Evolutionary conservation across 371 early-diverging fungal genomes (phyloP), one percentile per base, ranked within the genome.

Genomic region (Thermomucor indicae-seudaticae): DNA sequence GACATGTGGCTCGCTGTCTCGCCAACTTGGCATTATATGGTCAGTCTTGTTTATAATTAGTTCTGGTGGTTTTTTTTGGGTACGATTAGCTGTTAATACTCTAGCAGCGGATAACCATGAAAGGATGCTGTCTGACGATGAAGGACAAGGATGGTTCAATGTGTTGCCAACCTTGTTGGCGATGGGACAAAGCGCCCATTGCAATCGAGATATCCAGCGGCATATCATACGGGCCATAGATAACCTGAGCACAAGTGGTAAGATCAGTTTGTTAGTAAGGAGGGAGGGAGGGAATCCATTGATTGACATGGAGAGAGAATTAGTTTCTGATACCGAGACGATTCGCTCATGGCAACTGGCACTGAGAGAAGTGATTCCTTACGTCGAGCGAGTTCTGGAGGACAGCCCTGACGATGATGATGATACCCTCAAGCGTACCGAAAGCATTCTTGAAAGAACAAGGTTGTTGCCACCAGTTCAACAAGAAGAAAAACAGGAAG

Each of bases 1-100:
- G 75, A 20, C 83, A 82, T 62, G 73, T 79, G 11, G 79, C 79
- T 17, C 71, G 83, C 11, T 70, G 77, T 27, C 39, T 82, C 19
- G 83, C 83, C 3, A 82, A 82, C 42, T 56, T 82, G 27, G 75
- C 80, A 2, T 64, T 79, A 23, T 80, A 82, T 58, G 73, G 81
- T 77, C 62, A 52, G 64, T 23, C 6, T 58, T 6, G 50, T 50
- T 19, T 49, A 41, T 38, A 57, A n/a, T n/a, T n/a, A n/a, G n/a
- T n/a, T 22, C 23, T 38, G 51, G 6, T 53, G 3, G 43, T 55
- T 12, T 55, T 51, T 10, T 30, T 32, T 39, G 38, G 34, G n/a
- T 19, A 37, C 30, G 1, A 12, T 19, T 51, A 54, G 29, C 22
- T 28, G 6, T 31, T 55, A 20, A 47, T 31, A 10, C 20, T 40